Evolutionary conservation across 2,329 filamentous ascomycete genomes (phyloP).

Genomic region (Penicillium sp.): DNA sequence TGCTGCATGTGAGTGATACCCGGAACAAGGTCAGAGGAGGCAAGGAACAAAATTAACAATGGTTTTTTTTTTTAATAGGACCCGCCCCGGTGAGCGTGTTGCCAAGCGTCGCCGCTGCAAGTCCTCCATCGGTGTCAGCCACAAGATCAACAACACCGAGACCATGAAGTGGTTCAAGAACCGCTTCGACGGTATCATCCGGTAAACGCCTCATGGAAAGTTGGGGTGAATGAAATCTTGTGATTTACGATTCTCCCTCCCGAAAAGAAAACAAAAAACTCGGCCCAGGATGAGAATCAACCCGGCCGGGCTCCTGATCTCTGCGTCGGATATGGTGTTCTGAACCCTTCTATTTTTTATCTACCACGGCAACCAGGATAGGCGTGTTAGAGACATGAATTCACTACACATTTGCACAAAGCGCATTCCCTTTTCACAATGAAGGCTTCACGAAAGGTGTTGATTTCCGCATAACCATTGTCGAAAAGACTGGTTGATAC

Average conservation of each 20-base stretch:
- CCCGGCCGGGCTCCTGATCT: slow-evolving; percentile 23
- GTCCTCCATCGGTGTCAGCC: slow-evolving; percentile 78
- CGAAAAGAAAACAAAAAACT: slow-evolving; percentile 28
- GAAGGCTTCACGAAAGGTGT: slow-evolving; percentile 60
- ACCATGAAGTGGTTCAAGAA: slow-evolving; percentile 97
- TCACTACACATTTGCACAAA: slow-evolving; percentile 27
- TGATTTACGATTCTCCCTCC: slow-evolving; percentile 29
- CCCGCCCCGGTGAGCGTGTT: slow-evolving; percentile 96
- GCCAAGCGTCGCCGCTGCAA: slow-evolving; percentile 90
- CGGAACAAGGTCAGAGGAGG: background rate
- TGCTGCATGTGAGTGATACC: slow-evolving; percentile 80
- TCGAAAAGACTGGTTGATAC: slow-evolving; percentile 40
- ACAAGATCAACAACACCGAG: slow-evolving; percentile 93
- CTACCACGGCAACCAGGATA: slow-evolving; percentile 40
- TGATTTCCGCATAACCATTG: slow-evolving; percentile 59
- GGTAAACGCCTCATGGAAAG: slow-evolving; percentile 62
- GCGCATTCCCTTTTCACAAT: slow-evolving; percentile 49
- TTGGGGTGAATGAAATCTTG: slow-evolving; percentile 28
- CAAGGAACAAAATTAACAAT: slow-evolving; percentile 28
- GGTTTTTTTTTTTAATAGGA: slow-evolving; percentile 50
- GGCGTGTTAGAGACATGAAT: slow-evolving; percentile 44
- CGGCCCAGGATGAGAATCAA: slow-evolving; percentile 15
- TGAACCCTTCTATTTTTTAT: slow-evolving; percentile 29
- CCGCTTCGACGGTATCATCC: slow-evolving; percentile 97
- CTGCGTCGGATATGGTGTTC: slow-evolving; percentile 31